These are phyloP conservation scores for Zymoseptoria tritici DNA, from an alignment of 2,329 filamentous ascomycete species.

Conservation along the genomic window DNA sequence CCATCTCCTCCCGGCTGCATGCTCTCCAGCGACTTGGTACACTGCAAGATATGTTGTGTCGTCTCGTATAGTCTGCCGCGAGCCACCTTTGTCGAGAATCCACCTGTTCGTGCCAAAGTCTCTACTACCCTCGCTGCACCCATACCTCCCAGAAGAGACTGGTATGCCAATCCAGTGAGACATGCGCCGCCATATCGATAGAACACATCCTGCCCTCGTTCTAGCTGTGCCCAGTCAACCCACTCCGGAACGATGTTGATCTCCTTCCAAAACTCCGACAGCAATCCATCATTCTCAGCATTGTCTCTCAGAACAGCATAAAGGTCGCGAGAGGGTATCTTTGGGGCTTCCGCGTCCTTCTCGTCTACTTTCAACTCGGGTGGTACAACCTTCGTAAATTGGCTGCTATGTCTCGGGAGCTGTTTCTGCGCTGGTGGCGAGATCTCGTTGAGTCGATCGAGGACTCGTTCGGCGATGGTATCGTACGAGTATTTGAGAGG, in stretches of 20 bases:
- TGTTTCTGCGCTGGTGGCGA: conserved; percentile 40
- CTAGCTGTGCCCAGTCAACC: conserved; percentile 72
- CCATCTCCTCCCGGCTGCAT: conserved; percentile 63
- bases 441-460: conserved; percentile 57
- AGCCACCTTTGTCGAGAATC: conserved; percentile 62
- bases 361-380: conserved; percentile 7
- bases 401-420: conserved; percentile 34
- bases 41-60: conserved; percentile 66
- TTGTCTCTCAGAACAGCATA: conserved; percentile 57
- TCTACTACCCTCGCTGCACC: conserved; percentile 66
- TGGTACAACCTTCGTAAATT: conserved; percentile 15
- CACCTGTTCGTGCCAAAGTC: conserved; percentile 65
- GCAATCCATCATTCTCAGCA: conserved; percentile 47
- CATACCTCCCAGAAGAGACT: conserved; percentile 63
- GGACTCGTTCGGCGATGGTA: conserved; percentile 56
- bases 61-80: conserved; percentile 63
- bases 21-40: conserved; percentile 56
- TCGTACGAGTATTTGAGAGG: conserved; percentile 62
- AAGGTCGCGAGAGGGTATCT: conserved; percentile 46
- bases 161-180: conserved; percentile 56
- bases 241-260: conserved; percentile 61
- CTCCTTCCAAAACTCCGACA: conserved; percentile 56
- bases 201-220: conserved; percentile 67
- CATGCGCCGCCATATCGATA: conserved; percentile 66
- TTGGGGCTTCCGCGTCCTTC: conserved; percentile 24